A percentile compares a stretch with the other conserved stretches of the same genome.
These are phyloP conservation scores for Bretschneidera sinensis DNA, from an alignment of 345 rosid species.

Conservation along the genomic window DNA sequence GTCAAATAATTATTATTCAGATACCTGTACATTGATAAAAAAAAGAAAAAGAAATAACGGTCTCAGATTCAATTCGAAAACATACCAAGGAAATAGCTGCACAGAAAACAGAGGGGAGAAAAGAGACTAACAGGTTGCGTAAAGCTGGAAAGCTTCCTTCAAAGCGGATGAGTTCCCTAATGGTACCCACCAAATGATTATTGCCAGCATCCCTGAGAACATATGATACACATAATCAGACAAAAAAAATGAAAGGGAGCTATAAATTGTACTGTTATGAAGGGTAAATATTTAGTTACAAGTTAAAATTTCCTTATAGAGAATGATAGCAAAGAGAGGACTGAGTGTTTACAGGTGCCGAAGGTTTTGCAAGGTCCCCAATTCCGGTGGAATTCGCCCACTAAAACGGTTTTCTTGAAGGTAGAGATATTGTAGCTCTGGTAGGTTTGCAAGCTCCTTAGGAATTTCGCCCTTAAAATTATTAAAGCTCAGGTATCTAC, in stretches of 20 bases:
- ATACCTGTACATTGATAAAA: conserved; percentile 40
- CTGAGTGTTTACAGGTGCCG: conserved; percentile 40
- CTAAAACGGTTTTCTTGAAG: conserved; percentile 87
- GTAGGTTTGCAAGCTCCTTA: conserved; percentile 76
- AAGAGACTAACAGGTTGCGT: conserved; percentile 70
- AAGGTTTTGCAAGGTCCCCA: conserved; percentile 69
- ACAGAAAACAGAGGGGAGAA: conserved; percentile 1
- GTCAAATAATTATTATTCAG: conserved; percentile 85
- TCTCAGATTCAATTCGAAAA: background rate
- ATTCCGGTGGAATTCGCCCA: conserved; percentile 81
- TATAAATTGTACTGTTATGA: background rate
- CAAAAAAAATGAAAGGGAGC: background rate
- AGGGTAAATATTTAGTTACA: background rate
- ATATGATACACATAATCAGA: background rate
- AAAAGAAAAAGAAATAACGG: background rate
- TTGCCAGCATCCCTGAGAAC: conserved; percentile 79
- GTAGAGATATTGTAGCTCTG: conserved; percentile 85
- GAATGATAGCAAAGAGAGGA: conserved; percentile 8
- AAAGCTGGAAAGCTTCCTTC: conserved; percentile 87
- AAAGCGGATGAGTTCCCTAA: conserved; percentile 80
- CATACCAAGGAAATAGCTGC: background rate
- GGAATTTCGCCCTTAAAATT: conserved; percentile 94
- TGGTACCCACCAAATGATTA: conserved; percentile 92
- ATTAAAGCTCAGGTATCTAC: conserved; percentile 89
- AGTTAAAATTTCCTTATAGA: background rate